phyloP scores from a whole-genome alignment of 495 filamentous ascomycete genomes.

The Hyphodiscus hymeniophilus region DNA sequence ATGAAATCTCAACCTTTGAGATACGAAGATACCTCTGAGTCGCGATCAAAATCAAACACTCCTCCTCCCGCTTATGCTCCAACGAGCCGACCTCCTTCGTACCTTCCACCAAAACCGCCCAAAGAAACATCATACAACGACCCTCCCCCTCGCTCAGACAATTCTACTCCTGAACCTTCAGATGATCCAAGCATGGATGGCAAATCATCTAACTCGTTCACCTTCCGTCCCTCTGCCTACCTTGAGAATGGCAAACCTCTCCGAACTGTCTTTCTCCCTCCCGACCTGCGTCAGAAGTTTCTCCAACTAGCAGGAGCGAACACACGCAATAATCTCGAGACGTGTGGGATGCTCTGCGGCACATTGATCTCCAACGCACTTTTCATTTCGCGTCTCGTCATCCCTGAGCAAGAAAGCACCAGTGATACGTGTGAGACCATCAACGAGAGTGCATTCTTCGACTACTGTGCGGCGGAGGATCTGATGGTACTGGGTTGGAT shows the following conservation, averaged over 20 bases:
- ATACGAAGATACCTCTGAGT: conserved; percentile 26
- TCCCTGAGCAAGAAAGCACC: conserved; percentile 84
- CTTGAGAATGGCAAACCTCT: conserved; percentile 82
- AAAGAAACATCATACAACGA: conserved; percentile 24
- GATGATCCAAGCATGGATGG: conserved; percentile 19
- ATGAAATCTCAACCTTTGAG: conserved; percentile 32
- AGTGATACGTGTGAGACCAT: conserved; percentile 90
- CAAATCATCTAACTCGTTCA: conserved; percentile 32
- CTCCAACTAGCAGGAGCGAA: conserved; percentile 63
- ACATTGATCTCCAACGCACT: conserved; percentile 86
- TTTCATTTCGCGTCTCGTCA: conserved; percentile 79
- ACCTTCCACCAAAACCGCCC: conserved; percentile 36
- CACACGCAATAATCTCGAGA: conserved; percentile 76
- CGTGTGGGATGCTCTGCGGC: conserved; percentile 89
- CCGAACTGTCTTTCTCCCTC: conserved; percentile 79
- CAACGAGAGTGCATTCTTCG: conserved; percentile 74
- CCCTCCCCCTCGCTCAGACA: conserved; percentile 16
- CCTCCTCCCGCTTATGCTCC: neutral
- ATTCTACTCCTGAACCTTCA: conserved; percentile 16
- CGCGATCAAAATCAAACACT: conserved; percentile 3
- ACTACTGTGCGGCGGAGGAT: conserved; percentile 79
- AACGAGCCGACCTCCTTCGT: neutral
- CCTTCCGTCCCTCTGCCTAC: conserved; percentile 79
- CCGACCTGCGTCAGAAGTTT: conserved; percentile 62
- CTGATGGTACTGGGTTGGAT: conserved; percentile 94